These are phyloP conservation scores for Eragrostis curvula DNA, from an alignment of 176 grass and related monocot genomes.

Conservation along the genomic window DNA sequence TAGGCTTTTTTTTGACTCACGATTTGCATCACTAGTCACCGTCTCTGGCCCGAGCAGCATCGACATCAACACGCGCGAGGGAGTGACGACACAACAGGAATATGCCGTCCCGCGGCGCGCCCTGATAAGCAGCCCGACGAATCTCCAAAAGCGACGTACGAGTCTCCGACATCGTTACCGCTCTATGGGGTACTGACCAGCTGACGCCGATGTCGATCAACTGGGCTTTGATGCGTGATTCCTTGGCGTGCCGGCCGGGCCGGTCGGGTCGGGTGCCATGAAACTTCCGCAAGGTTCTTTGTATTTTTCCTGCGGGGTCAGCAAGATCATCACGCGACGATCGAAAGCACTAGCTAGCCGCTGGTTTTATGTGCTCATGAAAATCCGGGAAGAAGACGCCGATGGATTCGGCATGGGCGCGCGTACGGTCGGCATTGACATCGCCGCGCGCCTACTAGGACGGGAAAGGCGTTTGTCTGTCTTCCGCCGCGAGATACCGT, in stretches of 20 bases:
- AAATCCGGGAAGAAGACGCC: constrained; percentile 4
- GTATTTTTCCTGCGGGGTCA: background rate
- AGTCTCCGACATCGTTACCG: background rate
- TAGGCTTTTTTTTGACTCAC: background rate
- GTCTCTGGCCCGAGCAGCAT: background rate
- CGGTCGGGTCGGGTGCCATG: background rate
- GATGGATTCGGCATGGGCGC: constrained; percentile 25
- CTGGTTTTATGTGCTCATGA: background rate
- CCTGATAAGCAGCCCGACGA: background rate
- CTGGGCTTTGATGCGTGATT: constrained; percentile 10
- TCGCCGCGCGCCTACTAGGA: constrained; percentile 11
- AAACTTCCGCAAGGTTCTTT: background rate
- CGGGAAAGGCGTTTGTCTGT: constrained; percentile 6
- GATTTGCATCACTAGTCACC: background rate
- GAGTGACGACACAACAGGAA: background rate
- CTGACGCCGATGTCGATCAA: background rate
- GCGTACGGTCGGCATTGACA: background rate
- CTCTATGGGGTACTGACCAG: background rate
- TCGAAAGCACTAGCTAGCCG: background rate
- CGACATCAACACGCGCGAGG: background rate
- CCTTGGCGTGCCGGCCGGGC: background rate
- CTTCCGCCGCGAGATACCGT: background rate
- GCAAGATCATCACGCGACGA: background rate
- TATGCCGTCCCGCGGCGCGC: background rate
- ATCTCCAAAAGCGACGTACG: constrained; percentile 15